Evolutionary conservation across 768 basidiomycete species (phyloP).

Genomic region (Suillus paluster): DNA sequence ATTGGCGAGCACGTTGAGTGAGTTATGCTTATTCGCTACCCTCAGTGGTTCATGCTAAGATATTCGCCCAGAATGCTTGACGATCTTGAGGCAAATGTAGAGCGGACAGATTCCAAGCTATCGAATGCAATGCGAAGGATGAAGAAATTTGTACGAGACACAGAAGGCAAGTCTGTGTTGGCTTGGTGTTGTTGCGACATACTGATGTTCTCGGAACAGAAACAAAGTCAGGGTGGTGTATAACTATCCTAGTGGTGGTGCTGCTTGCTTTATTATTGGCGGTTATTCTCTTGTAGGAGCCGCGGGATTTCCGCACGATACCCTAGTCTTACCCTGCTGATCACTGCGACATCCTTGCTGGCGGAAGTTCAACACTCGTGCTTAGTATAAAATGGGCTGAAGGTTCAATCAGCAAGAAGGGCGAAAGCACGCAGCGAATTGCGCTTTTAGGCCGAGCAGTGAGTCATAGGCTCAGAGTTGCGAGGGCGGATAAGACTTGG

Average conservation of each 20-base stretch:
- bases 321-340: not conserved
- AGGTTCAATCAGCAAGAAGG: not conserved
- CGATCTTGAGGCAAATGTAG: slow-evolving; percentile 77
- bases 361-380: not conserved
- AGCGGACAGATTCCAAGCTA: slow-evolving; percentile 68
- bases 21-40: slow-evolving; percentile 29
- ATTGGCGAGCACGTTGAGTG: slow-evolving; percentile 92
- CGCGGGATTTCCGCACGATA: not conserved
- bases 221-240: slow-evolving; percentile 89
- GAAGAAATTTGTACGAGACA: slow-evolving; percentile 82
- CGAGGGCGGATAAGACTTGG: too few species aligned
- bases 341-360: not conserved
- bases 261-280: slow-evolving; percentile 76
- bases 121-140: slow-evolving; percentile 67
- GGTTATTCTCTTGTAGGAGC: slow-evolving; percentile 70
- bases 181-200: not conserved
- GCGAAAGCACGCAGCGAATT: too few species aligned
- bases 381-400: not conserved
- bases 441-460: too few species aligned
- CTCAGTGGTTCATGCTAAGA: not conserved
- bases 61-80: slow-evolving; percentile 66
- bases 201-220: slow-evolving; percentile 47
- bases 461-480: too few species aligned
- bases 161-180: slow-evolving; percentile 59
- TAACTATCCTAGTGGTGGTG: slow-evolving; percentile 81